Percentiles rank a stretch among this genome's conserved stretches.
Evolutionary conservation across 139 green algal genomes (phyloP).

Genomic region (Micromonas pusilla): DNA sequence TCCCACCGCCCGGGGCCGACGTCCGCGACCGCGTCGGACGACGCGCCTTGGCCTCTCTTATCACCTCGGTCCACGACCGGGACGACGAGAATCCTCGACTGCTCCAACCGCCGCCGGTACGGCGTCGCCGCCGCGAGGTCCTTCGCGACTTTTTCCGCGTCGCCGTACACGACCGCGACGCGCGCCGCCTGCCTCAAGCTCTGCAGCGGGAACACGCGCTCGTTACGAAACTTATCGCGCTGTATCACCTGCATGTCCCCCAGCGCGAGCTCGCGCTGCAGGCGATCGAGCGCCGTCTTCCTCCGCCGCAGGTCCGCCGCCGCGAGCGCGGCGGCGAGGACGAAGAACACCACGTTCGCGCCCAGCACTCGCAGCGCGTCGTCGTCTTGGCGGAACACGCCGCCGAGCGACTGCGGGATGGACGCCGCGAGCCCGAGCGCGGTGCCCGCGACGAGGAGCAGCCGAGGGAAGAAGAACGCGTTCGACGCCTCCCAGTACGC

Average conservation of each 20-base stretch:
- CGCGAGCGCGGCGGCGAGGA: neutral
- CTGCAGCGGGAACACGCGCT: neutral
- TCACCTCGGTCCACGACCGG: conserved; percentile 18
- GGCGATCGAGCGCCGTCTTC: neutral
- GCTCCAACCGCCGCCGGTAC: conserved; percentile 14
- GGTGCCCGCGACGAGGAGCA: neutral
- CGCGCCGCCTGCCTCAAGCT: neutral
- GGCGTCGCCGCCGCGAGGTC: conserved; percentile 3
- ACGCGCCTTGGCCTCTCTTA: neutral
- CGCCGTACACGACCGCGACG: conserved; percentile 17
- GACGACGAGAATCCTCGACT: conserved; percentile 15
- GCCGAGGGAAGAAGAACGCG: conserved; percentile 4
- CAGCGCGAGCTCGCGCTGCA: conserved; percentile 16
- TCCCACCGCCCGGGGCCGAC: conserved; percentile 5
- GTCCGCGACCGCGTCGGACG: conserved; percentile 4
- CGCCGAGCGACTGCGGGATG: neutral
- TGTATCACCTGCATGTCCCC: conserved; percentile 9
- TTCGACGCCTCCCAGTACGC: neutral
- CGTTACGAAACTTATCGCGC: conserved; percentile 3
- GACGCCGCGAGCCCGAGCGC: neutral
- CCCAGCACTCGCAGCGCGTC: neutral
- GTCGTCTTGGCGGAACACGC: neutral
- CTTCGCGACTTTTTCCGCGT: conserved; percentile 3
- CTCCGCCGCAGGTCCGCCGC: neutral
- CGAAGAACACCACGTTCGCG: neutral